Evolutionary conservation across 2,329 filamentous ascomycete species (phyloP).

Genomic region (Eutypella sp.): DNA sequence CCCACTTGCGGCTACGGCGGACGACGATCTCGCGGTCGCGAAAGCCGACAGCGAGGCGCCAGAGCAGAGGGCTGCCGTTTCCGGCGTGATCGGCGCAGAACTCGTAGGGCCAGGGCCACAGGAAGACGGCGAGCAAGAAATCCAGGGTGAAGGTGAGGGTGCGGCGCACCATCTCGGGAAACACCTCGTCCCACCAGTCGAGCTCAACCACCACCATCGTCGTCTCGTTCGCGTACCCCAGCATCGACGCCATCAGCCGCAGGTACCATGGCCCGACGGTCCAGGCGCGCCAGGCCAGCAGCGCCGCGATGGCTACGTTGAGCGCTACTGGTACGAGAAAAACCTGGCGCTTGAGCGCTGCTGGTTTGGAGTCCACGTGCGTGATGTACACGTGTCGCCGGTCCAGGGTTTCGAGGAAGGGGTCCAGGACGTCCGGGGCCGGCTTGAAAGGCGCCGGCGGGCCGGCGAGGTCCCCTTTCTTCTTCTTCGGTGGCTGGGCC

Average conservation of each 20-base stretch:
- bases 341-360: conserved; percentile 72
- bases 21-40: conserved; percentile 76
- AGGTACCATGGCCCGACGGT: conserved; percentile 70
- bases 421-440: conserved; percentile 56
- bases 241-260: conserved; percentile 55
- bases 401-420: conserved; percentile 63
- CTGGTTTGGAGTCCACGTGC: conserved; percentile 70
- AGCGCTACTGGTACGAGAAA: conserved; percentile 75
- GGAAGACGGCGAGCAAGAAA: conserved; percentile 61
- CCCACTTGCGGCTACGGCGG: conserved; percentile 71
- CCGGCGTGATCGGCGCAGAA: conserved; percentile 57
- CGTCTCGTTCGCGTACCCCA: conserved; percentile 62
- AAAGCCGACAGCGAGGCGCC: conserved; percentile 74
- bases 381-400: conserved; percentile 73
- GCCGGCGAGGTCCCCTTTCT: conserved; percentile 27
- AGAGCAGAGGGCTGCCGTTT: conserved; percentile 59
- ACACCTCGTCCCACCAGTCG: conserved; percentile 49
- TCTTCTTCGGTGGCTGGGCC: conserved; percentile 13
- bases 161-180: conserved; percentile 53
- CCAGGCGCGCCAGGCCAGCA: conserved; percentile 66
- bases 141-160: conserved; percentile 67
- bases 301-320: conserved; percentile 61
- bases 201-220: conserved; percentile 57
- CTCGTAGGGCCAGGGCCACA: conserved; percentile 69
- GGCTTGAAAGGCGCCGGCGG: conserved; percentile 64